Evolutionary conservation across 2,329 filamentous ascomycete species (phyloP).

Genomic region (Penicillium polonicum): DNA sequence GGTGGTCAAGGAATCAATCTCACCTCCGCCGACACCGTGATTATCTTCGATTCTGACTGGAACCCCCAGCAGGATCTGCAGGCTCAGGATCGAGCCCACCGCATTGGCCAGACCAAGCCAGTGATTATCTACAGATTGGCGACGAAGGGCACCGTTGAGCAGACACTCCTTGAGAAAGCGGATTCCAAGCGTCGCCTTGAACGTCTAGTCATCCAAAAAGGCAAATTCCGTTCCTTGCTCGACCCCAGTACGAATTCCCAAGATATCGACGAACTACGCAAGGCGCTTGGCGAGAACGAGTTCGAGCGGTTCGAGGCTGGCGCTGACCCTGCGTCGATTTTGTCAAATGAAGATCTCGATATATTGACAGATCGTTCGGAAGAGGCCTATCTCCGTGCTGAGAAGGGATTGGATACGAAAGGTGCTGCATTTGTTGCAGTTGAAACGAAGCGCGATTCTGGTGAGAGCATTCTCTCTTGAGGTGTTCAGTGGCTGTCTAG

Average conservation of each 20-base stretch:
- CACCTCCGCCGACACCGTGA: conserved; percentile 84
- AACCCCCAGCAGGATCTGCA: conserved; percentile 97
- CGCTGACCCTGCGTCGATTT: conserved; percentile 58
- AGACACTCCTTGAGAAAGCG: conserved; percentile 78
- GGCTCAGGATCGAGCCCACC: conserved; percentile 90
- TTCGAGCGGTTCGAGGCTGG: conserved; percentile 61
- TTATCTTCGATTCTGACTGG: conserved; percentile 88
- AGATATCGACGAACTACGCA: conserved; percentile 62
- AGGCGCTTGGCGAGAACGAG: conserved; percentile 70
- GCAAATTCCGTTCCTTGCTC: conserved; percentile 70
- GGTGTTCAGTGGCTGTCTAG: conserved; percentile 11
- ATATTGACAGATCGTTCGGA: conserved; percentile 74
- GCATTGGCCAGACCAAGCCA: conserved; percentile 88
- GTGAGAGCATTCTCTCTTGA: conserved; percentile 34
- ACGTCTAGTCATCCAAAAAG: conserved; percentile 93
- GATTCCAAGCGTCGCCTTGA: conserved; percentile 90
- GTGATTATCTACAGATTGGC: conserved; percentile 93
- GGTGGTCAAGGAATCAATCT: conserved; percentile 96
- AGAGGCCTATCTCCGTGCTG: conserved; percentile 69
- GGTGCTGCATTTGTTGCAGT: conserved; percentile 67
- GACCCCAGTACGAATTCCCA: conserved; percentile 53
- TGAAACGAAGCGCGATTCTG: conserved; percentile 64
- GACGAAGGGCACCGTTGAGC: conserved; percentile 89
- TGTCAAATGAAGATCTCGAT: conserved; percentile 73
- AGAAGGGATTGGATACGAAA: conserved; percentile 67